Evolutionary conservation across 345 rosid genomes (phyloP).

Genomic region (Cardamine chenopodiifolia): DNA sequence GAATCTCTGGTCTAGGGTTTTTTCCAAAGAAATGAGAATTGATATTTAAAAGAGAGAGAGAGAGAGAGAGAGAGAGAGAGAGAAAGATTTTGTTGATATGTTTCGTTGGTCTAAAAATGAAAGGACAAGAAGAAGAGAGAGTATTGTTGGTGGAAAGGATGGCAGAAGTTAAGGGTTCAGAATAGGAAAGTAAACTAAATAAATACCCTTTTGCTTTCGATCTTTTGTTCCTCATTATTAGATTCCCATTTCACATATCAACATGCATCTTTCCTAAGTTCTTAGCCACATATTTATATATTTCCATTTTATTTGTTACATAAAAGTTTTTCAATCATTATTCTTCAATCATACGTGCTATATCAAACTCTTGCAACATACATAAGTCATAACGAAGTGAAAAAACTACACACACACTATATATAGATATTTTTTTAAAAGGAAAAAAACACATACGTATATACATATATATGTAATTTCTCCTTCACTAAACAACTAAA

Average conservation of each 20-base stretch:
- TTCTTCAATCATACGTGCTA: constrained; percentile 41
- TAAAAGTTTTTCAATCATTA: constrained; percentile 27
- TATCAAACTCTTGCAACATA: constrained; percentile 26
- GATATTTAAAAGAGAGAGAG: constrained; percentile 13
- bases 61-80: constrained; percentile 14
- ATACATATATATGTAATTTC: neutral
- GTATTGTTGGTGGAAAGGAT: constrained; percentile 43
- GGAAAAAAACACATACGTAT: neutral
- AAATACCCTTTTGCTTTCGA: constrained; percentile 40
- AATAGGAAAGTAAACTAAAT: constrained; percentile 43
- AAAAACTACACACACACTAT: neutral
- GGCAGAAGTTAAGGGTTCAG: constrained; percentile 38
- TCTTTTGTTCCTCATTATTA: constrained; percentile 40
- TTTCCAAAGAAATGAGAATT: constrained; percentile 22
- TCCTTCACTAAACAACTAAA: too few species aligned
- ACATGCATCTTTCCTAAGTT: constrained; percentile 31
- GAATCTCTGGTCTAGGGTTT: constrained; percentile 35
- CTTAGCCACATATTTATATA: constrained; percentile 37
- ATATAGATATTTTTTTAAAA: neutral
- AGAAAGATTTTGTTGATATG: constrained; percentile 11
- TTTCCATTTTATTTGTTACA: constrained; percentile 2
- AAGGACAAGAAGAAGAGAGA: constrained; percentile 22
- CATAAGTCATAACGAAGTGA: neutral
- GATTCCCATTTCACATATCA: constrained; percentile 39
- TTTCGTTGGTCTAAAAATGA: constrained; percentile 34